phyloP scores from a whole-genome alignment of 2,329 filamentous ascomycete species.

The Colletotrichum sidae region DNA sequence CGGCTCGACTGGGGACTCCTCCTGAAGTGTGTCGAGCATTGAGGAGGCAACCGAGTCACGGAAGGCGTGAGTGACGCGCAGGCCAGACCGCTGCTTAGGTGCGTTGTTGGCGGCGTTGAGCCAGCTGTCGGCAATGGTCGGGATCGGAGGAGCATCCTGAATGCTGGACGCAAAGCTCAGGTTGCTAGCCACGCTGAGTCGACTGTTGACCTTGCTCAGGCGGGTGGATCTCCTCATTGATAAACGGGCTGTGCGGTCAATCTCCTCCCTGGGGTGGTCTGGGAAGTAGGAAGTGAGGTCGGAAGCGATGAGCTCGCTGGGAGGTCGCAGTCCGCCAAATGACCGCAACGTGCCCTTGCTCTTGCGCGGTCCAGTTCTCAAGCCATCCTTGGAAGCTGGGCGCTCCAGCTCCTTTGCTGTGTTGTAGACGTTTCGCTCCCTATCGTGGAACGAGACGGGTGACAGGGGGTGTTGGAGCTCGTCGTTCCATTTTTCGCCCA shows the following conservation, averaged over 20 bases:
- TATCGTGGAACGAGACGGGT: conserved; percentile 78
- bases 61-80: conserved; percentile 70
- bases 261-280: conserved; percentile 91
- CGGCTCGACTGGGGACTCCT: conserved; percentile 87
- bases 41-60: conserved; percentile 92
- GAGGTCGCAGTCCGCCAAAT: conserved; percentile 92
- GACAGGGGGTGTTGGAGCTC: conserved; percentile 87
- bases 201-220: conserved; percentile 91
- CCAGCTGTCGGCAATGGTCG: conserved; percentile 95
- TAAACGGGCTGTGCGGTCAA: conserved; percentile 93
- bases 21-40: conserved; percentile 88
- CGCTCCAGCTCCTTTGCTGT: conserved; percentile 69
- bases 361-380: conserved; percentile 44
- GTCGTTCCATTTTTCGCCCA: conserved; percentile 87
- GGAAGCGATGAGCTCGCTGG: conserved; percentile 96
- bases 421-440: conserved; percentile 74
- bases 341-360: conserved; percentile 74
- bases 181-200: conserved; percentile 93
- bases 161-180: conserved; percentile 92
- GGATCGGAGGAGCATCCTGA: conserved; percentile 92
- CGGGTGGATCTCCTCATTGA: conserved; percentile 91
- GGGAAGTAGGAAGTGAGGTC: conserved; percentile 98
- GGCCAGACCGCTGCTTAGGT: conserved; percentile 57
- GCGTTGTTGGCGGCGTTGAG: conserved; percentile 71
- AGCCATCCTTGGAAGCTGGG: conserved; percentile 60